Evolutionary conservation across 192 early-diverging fungal genomes (phyloP).

Genomic region (Dissophora ornata): DNA sequence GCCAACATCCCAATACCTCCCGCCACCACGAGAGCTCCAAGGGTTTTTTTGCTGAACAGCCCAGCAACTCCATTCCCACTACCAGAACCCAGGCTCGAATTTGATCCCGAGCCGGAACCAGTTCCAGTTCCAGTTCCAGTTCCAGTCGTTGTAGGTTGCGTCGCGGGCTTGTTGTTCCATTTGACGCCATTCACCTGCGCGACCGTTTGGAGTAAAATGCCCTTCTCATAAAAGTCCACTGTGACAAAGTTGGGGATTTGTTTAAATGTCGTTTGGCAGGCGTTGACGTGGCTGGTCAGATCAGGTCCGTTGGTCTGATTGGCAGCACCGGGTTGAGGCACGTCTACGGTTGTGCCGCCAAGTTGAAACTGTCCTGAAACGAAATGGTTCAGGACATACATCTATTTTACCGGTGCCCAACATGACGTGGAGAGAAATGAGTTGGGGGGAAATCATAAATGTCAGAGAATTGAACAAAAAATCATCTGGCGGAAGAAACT

Average conservation of each 20-base stretch:
- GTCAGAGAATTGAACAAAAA: background rate
- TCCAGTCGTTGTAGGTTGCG: background rate
- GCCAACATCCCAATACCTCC: conserved; percentile 9
- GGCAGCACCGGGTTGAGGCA: conserved; percentile 65
- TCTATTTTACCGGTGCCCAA: too few species aligned
- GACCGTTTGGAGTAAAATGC: conserved; percentile 28
- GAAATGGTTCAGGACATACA: conserved; percentile 85
- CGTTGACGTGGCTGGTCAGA: conserved; percentile 64
- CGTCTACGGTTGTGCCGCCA: conserved; percentile 45
- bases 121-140: background rate
- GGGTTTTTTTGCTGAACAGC: background rate
- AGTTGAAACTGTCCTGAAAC: conserved; percentile 63
- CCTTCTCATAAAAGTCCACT: conserved; percentile 80
- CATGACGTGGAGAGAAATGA: too few species aligned
- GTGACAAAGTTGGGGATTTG: conserved; percentile 76
- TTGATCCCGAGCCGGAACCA: conserved; percentile 5
- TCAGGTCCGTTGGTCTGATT: conserved; percentile 66
- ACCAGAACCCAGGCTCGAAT: background rate
- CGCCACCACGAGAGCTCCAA: background rate
- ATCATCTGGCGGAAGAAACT: too few species aligned
- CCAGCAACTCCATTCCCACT: background rate
- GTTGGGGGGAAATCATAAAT: background rate
- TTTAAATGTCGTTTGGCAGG: conserved; percentile 60
- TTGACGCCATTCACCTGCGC: conserved; percentile 37
- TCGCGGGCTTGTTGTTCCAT: conserved; percentile 11